Evolutionary conservation across 495 filamentous ascomycete species (phyloP).

Genomic region (Zalerion maritima): DNA sequence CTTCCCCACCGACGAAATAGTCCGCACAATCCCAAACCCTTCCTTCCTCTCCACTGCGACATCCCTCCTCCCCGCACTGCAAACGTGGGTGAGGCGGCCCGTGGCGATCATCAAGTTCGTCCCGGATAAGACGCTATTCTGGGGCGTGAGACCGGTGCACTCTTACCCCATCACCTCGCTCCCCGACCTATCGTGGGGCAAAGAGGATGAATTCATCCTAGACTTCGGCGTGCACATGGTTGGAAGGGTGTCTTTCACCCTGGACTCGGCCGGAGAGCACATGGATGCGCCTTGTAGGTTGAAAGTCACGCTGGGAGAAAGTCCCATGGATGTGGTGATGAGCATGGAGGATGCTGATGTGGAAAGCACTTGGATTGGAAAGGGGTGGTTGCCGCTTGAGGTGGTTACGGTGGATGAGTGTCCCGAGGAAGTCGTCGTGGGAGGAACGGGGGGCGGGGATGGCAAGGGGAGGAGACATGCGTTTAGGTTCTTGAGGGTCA

Average conservation of each 20-base stretch:
- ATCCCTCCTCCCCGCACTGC: slow-evolving; percentile 7
- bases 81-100: slow-evolving; percentile 11
- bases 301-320: slow-evolving; percentile 14
- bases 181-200: slow-evolving; percentile 7
- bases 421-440: slow-evolving; percentile 9
- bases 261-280: slow-evolving; percentile 12
- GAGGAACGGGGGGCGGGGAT: no score
- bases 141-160: slow-evolving; percentile 5
- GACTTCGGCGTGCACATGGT: slow-evolving; percentile 17
- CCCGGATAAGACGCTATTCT: slow-evolving; percentile 6
- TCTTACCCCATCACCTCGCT: slow-evolving; percentile 9
- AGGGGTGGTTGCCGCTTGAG: slow-evolving; percentile 16
- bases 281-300: slow-evolving; percentile 17
- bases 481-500: slow-evolving; percentile 14
- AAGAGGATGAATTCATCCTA: slow-evolving; percentile 13
- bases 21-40: no score
- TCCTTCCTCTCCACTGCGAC: no score
- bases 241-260: slow-evolving; percentile 15
- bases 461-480: slow-evolving; percentile 13
- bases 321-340: slow-evolving; percentile 14
- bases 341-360: no score
- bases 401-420: slow-evolving; percentile 15
- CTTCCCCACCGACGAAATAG: no score
- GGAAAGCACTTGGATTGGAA: slow-evolving; percentile 18
- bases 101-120: slow-evolving; percentile 11